Base-by-base conservation (phyloP, 2,329 filamentous ascomycete genomes). In the Davidsoniella neocaledoniae region DNA sequence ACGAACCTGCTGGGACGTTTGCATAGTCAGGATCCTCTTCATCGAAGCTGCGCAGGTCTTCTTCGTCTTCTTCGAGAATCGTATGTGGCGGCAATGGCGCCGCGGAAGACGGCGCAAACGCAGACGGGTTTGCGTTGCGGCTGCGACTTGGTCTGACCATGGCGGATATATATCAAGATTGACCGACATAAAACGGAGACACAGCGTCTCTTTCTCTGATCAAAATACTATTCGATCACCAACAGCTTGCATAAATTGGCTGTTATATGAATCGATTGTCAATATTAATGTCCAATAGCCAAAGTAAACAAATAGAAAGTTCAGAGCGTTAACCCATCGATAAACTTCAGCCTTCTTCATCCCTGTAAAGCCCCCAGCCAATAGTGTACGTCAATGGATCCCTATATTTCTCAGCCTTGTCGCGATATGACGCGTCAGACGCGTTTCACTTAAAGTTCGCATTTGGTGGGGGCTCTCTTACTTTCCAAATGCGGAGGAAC, bases 101-200 rank as follows among this genome's bases (percentile, higher is more conserved):
- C 16, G 33, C 19, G 26, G 44, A 17, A 5, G 50, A 39, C 25
- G 14, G 21, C 43, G 45, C 37, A 12, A 39, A 23, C 6, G 38
- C 17, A 19, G 50, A 37, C 5, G 47, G 23, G 16, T 25, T 16
- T 5, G 47, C 40, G 17, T 49, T 45, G 29, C 51, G 51, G 16
- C 51, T 53, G 19, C 51, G 51, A 39, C 47, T 53, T n/a, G 51
- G 47, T 26, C 51, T 43, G 21, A 53, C 51, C 51, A 53, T 53
- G 17, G 8, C 29, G 12, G 29, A 33, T 33, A 10, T 4, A 12
- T 9, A 33, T 33, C 5, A 23, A 33, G 1, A 33, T 33, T 12
- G 12, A 12, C 29, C 2, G 9, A 12, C 9, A 33, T 9, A 33
- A 33, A 33, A 23, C 21, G 3, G 5, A 33, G 29, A 33, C 29